Evolutionary conservation across 192 early-diverging fungal species (phyloP), one percentile per base, ranked within the genome.

Genomic region (Backusella parvicylindrica): DNA sequence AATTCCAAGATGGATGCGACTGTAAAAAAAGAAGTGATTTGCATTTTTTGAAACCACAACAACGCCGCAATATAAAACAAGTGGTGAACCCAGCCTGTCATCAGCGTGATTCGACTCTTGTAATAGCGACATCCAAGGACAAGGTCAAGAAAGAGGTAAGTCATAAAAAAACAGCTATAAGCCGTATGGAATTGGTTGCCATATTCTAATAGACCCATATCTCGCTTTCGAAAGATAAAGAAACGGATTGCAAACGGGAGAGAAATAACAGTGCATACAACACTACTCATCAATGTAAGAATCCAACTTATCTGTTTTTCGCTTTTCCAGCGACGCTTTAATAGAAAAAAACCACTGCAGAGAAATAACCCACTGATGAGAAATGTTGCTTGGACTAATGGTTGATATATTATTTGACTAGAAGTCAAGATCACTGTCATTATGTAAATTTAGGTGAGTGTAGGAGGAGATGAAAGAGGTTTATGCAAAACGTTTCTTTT

Each of bases 41-140:
- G 56, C n/a, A 33, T 23, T 1, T 60, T 36, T n/a, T 76, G 33
- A 65, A 80, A 71, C 49, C 69, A 80, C 11, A 64, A 2, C 0
- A 76, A 53, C 8, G 85, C 68, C 68, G 81, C 82, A 11, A 83
- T 33, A 73, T 88, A 91, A 30, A 90, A 70, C 16, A 75, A 78
- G 64, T 91, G 90, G 74, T 91, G 90, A 26, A 89, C 77, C 74
- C 86, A 91, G 7, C 89, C 90, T 13, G 82, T 87, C 53, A 89
- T 36, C 5, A 78, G 15, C 12, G 74, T 79, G 50, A 91, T 89
- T 6, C 81, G 79, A 6, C 78, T 69, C 16, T 77, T 81, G 67
- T 91, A 90, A 73, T 80, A 89, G 23, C 83, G 16, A 7, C 68
- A 32, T 1, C 90, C 90, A 5, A 90, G 72, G 6, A 50, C 69